Base-by-base conservation (phyloP, 1,284 basidiomycete species). In the Mycena sp. region DNA sequence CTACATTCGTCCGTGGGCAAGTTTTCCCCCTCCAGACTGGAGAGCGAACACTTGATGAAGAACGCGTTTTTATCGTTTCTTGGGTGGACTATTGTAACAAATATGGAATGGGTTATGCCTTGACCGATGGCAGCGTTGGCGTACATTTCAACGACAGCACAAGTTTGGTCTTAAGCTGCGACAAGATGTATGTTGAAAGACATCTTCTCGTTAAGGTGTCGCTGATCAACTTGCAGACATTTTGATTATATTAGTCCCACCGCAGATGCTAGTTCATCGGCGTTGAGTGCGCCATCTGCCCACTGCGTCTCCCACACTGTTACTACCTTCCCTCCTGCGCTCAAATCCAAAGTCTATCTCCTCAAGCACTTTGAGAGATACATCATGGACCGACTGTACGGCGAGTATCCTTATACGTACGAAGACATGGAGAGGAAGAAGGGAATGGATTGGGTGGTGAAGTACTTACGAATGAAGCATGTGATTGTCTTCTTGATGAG, bases 61-160 rank as follows among this genome's bases (percentile, higher is more conserved):
- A 96, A 40, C 85, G 83, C 57, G 91, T 97, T 16, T 99, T 99
- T 78, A 94, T 99, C 69, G 93, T 94, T 2, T 95, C 93, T 10
- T 99, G 97, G 97, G 92, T 99, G 48, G 97, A 99, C 77, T 98
- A 99, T 75, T 96, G 94, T 76, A 95, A 96, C 77, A 98, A 98
- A 81, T 99, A 99, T 78, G 98, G 97, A 11, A 96, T 99, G 89
- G 98, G 96, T 1, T 99, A 99, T 75, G 95, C 95, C 1, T 83
- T 99, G 72, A 96, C 93, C 29, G 96, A 99, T 74, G 96, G 97
- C 4, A 92, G 93, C 2, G 91, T 98, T 28, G 95, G 95, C 9
- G 94, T 98, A 21, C 91, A 98, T 78, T 99, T 98, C 81, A 98
- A 98, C 72, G 97, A 99, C 77, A 94, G 92, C 70, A 94, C 95